Evolutionary conservation across 2,329 filamentous ascomycete genomes (phyloP).

Genomic region (Penicillium verrucosum): DNA sequence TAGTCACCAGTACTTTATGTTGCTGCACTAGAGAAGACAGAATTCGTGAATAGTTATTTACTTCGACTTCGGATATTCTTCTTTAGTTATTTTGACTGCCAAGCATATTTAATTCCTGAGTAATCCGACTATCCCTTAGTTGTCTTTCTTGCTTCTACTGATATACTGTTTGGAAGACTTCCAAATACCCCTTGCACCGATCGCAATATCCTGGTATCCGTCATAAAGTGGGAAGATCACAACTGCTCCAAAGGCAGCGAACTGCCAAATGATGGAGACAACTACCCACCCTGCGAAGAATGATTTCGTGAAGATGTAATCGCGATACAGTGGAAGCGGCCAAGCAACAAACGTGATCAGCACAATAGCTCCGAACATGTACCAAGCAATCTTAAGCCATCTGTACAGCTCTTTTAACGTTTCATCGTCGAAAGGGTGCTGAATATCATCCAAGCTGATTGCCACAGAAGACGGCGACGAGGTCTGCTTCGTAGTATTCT

Average conservation of each 20-base stretch:
- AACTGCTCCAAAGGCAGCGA: constrained; percentile 47
- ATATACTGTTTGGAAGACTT: constrained; percentile 7
- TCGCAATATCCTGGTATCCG: constrained; percentile 43
- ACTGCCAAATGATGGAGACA: constrained; percentile 50
- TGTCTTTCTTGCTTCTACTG: neutral
- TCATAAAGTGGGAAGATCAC: constrained; percentile 50
- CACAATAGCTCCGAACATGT: constrained; percentile 43
- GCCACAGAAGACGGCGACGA: neutral
- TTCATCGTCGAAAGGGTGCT: constrained; percentile 43
- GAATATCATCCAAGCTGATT: constrained; percentile 39
- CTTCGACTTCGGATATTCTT: no score
- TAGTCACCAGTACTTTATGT: no score
- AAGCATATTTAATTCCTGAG: neutral
- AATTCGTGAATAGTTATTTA: no score
- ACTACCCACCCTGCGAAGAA: constrained; percentile 49
- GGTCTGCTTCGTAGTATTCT: neutral
- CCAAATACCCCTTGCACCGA: constrained; percentile 24
- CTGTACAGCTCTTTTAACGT: constrained; percentile 35
- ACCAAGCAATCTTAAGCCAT: constrained; percentile 43
- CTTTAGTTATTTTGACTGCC: neutral
- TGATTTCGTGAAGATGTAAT: constrained; percentile 47
- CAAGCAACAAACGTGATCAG: constrained; percentile 48
- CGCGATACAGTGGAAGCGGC: constrained; percentile 51
- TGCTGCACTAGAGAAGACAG: no score
- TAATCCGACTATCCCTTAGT: neutral